A percentile compares a stretch with the other conserved stretches of the same genome.
phyloP scores from a whole-genome alignment of 768 basidiomycete genomes.

The Boletellus ananiceps region DNA sequence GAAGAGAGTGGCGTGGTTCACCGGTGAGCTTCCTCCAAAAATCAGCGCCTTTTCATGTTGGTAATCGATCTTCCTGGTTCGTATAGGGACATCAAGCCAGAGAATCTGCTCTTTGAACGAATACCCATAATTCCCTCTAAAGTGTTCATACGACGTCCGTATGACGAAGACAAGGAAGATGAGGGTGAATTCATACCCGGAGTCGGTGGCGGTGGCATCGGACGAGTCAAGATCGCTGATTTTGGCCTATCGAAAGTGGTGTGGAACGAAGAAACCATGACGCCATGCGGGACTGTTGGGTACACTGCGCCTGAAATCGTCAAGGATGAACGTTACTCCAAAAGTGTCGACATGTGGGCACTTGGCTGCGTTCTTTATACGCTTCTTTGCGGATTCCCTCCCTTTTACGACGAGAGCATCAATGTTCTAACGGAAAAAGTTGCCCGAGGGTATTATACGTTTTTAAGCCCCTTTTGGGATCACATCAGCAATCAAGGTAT shows the following conservation, averaged over 20 bases:
- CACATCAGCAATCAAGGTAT: slow-evolving; percentile 79
- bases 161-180: slow-evolving; percentile 98
- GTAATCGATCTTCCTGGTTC: neutral
- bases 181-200: slow-evolving; percentile 94
- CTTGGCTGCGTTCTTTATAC: slow-evolving; percentile 99
- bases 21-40: slow-evolving; percentile 41
- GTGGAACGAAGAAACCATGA: slow-evolving; percentile 99
- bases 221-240: slow-evolving; percentile 97
- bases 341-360: slow-evolving; percentile 99
- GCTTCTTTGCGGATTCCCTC: slow-evolving; percentile 93
- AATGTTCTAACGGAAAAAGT: slow-evolving; percentile 98
- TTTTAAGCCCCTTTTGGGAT: slow-evolving; percentile 99
- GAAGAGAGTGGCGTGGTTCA: slow-evolving; percentile 98
- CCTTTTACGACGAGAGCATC: slow-evolving; percentile 99
- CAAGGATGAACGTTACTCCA: slow-evolving; percentile 95
- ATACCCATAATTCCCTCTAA: slow-evolving; percentile 91
- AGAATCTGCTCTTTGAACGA: slow-evolving; percentile 90
- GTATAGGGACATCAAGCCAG: slow-evolving; percentile 89
- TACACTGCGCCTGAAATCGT: slow-evolving; percentile 99
- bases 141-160: slow-evolving; percentile 68
- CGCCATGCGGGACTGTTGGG: slow-evolving; percentile 98
- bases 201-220: slow-evolving; percentile 94
- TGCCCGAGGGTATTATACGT: slow-evolving; percentile 94
- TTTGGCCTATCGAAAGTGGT: slow-evolving; percentile 97
- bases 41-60: neutral